phyloP scores from a whole-genome alignment of 2,329 filamentous ascomycete genomes.

The Penicillium sp. region DNA sequence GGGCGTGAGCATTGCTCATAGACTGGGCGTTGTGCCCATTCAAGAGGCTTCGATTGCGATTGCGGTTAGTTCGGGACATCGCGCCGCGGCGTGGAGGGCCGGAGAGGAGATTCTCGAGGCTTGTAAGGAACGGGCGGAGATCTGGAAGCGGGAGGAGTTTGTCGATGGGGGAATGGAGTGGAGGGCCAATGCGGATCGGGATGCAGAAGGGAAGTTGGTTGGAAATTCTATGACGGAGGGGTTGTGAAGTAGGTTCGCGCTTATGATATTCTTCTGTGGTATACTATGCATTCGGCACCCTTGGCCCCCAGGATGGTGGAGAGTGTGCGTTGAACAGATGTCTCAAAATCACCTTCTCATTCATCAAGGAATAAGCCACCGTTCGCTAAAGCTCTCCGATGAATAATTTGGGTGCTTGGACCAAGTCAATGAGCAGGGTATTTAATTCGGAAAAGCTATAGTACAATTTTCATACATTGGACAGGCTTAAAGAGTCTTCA shows the following conservation, averaged over 20 bases:
- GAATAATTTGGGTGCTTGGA: not conserved
- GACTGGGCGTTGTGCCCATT: slow-evolving; percentile 80
- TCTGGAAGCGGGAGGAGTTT: slow-evolving; percentile 95
- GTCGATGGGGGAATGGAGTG: slow-evolving; percentile 69
- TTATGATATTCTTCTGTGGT: not conserved
- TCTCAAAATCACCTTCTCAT: not conserved
- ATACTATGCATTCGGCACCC: not conserved
- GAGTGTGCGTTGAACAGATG: not conserved
- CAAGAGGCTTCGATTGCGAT: slow-evolving; percentile 93
- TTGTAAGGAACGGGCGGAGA: slow-evolving; percentile 83
- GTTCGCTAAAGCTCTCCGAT: not conserved
- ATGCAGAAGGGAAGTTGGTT: slow-evolving; percentile 43
- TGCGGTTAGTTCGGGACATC: slow-evolving; percentile 77
- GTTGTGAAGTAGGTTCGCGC: not conserved
- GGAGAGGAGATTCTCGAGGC: slow-evolving; percentile 86
- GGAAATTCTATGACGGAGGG: not conserved
- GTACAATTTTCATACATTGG: slow-evolving; percentile 24
- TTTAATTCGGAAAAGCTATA: slow-evolving; percentile 24
- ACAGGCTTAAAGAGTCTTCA: slow-evolving; percentile 45
- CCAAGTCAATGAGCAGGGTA: slow-evolving; percentile 25
- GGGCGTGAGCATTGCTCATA: slow-evolving; percentile 77
- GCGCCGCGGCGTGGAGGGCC: slow-evolving; percentile 79
- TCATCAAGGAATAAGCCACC: not conserved
- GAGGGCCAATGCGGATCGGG: slow-evolving; percentile 81
- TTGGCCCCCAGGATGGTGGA: not conserved